Percentiles rank a stretch among this genome's conserved stretches.
Conservation (phyloP, 148 eudicot species). For the Spergularia bocconei region DNA sequence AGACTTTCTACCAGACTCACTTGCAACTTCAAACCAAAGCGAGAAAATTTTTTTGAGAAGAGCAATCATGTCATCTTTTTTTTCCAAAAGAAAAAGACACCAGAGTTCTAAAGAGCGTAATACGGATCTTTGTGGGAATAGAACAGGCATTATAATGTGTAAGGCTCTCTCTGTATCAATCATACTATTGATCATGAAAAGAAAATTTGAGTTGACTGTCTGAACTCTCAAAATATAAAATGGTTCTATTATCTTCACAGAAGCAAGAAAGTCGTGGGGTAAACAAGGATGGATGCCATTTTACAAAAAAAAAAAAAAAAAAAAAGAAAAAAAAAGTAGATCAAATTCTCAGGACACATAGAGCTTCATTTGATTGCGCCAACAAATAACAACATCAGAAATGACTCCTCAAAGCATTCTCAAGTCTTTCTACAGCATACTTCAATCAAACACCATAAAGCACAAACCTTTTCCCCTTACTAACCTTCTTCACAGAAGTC, state of each 20-base stretch:
- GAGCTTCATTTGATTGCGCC: not conserved
- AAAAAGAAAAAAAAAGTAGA: not conserved
- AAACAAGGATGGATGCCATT: not conserved
- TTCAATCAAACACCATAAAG: not conserved
- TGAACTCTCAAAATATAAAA: not conserved
- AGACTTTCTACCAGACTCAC: constrained; percentile 1
- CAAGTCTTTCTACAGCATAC: constrained; percentile 6
- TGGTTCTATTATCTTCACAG: not conserved
- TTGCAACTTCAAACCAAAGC: not conserved
- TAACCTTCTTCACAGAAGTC: constrained; percentile 82
- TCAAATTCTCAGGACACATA: not conserved
- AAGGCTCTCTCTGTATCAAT: not conserved
- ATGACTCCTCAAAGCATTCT: not conserved
- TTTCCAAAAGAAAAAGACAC: not conserved
- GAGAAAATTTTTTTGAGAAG: constrained; percentile 3
- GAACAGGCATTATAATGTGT: not conserved
- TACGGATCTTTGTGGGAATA: not conserved
- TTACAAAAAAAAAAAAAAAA: not conserved
- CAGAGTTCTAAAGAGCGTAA: not conserved
- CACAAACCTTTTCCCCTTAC: constrained; percentile 13
- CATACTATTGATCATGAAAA: not conserved
- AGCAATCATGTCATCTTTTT: not conserved
- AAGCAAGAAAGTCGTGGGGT: not conserved
- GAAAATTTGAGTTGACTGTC: not conserved
- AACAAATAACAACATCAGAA: not conserved